Base-by-base conservation (phyloP, 2,329 filamentous ascomycete genomes). In the Ciborinia camelliae region DNA sequence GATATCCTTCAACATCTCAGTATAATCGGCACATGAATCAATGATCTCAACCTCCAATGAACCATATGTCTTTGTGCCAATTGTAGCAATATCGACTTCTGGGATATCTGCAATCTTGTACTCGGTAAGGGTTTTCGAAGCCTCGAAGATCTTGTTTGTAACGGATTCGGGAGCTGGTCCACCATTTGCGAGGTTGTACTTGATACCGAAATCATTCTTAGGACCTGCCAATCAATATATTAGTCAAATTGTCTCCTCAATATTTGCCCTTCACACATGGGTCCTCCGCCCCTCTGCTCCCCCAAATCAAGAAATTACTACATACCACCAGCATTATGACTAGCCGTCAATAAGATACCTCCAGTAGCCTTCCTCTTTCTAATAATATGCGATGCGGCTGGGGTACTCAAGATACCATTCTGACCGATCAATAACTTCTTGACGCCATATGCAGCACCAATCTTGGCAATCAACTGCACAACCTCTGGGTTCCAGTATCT, bases 401-500 rank as follows among this genome's bases (percentile, higher is more conserved):
- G 95, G 32, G 95, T 99, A 72, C 92, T 97, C 75, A 99, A 85
- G 75, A 99, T 98, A 77, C 95, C 95, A 79, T 97, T 84, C 79
- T 97, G 93, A 68, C 95, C 95, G 80, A 99, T 90, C 76, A 99
- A 79, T 64, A 99, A 88, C 87, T 98, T 99, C 90, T 97, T 98
- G 76, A 98, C 95, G 69, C 95, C 95, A 76, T 99, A 98, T 62
- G 93, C 95, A 72, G 92, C 90, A 77, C 92, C 89, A 75, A 99
- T 98, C 84, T 97, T 97, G 73, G 94, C 94, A 77, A 98, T 98
- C 79, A 96, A 80, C 81, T 98, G 94, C 72, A 96, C 90, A 68
- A 96, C 94, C 78, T 98, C 94, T 53, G 93, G 90, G 81, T 99
- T 99, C 86, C 90, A 98, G 85, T 88, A 99, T 70, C 95, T 90